Base-by-base conservation (phyloP, 805 yeast species). In the Myxozyma melibiosi region DNA sequence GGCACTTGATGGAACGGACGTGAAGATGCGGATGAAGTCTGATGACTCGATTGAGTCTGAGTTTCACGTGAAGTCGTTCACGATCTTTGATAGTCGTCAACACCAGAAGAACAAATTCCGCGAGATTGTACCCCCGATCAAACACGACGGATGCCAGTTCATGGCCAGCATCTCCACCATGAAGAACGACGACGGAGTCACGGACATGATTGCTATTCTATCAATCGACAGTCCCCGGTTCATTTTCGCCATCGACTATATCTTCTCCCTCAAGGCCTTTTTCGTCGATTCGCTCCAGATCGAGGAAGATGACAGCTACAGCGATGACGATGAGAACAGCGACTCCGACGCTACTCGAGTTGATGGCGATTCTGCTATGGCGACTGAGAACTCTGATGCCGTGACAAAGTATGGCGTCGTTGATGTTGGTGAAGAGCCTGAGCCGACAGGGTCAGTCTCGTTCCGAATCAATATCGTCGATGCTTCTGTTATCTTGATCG, bases 231-330 rank as follows among this genome's bases (percentile, higher is more conserved):
- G 85, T 60, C 97, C 97, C 0, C 81, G 80, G 55, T 79, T 86
- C 9, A 84, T 94, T 47, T 70, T 94, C 28, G 97, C 97, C 0
- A 74, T 94, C 64, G 98, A 91, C 68, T 91, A 89, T 70, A 67
- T 92, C 34, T 81, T 91, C 70, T 88, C 94, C 1, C 67, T 94
- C 63, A 87, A 87, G 62, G 68, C 49, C 2, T 61, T 74, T 0
- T 91, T 85, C 68, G 70, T 76, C n/a, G 84, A 80, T 53, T 75
- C 74, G 62, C 80, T 25, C 59, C 69, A 46, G 34, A 47, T 31
- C 16, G 55, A 51, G n/a, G 64, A 56, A 2, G 68, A 58, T 7
- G 62, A 54, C 1, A 54, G 55, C 2, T 45, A 55, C 18, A 61
- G 57, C 27, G 62, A 31, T 13, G 24, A 45, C 2, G 63, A 54